phyloP scores from a whole-genome alignment of 257 asterid species.

The Plectranthus barbatus region DNA sequence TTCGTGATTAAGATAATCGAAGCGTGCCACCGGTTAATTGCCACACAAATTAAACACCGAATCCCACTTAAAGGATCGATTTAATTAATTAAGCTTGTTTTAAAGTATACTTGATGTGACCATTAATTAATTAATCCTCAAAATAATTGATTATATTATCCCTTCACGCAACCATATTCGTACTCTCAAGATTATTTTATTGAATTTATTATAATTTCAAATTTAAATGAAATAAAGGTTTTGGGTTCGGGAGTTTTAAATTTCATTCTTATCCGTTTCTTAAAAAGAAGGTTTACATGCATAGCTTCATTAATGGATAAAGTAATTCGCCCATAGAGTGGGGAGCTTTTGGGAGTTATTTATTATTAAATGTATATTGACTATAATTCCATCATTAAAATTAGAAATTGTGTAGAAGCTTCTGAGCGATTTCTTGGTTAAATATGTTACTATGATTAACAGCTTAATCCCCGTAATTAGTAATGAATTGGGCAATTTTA shows the following conservation, averaged over 20 bases:
- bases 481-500: neutral
- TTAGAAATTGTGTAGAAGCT: too few species aligned
- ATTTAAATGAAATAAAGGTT: neutral
- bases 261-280: neutral
- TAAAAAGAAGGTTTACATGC: neutral
- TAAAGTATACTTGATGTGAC: conserved; percentile 3
- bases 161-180: neutral
- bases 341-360: neutral
- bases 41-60: conserved; percentile 27
- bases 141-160: neutral
- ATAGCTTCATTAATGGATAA: neutral
- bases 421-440: too few species aligned
- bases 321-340: neutral
- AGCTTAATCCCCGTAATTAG: too few species aligned
- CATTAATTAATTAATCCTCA: neutral
- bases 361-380: neutral
- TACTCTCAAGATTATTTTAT: neutral
- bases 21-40: conserved; percentile 1
- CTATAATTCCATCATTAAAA: neutral
- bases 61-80: conserved; percentile 33
- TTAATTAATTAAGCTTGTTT: neutral
- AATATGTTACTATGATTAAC: too few species aligned
- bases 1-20: neutral
- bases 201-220: neutral
- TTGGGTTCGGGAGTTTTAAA: neutral